Evolutionary conservation across 352 stramenopile species (phyloP), one percentile per base, ranked within the genome.

Genomic region (Pythium aquatile): DNA sequence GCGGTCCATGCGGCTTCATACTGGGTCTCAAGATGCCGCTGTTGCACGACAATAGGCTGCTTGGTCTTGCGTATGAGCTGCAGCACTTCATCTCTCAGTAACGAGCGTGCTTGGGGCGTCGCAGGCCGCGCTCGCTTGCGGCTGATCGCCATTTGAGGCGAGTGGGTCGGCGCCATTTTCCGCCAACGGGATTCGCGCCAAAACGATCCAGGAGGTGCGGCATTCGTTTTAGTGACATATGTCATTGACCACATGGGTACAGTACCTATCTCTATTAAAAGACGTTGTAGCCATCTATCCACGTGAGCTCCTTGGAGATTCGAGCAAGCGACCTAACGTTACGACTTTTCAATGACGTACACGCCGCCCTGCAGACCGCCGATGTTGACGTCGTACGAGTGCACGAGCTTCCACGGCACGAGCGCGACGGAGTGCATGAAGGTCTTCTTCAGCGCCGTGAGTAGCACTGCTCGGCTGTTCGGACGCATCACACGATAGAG

Each of bases 401-500:
- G 55, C 20, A 80, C 62, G 14, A 90, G 58, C 1, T 55, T 65
- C 51, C 87, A 73, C 30, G 62, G 42, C 20, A 82, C 63, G 44
- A 81, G 71, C 40, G 77, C 72, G 17, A 91, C 65, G 7, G 68
- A 78, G 30, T 80, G 72, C 52, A 78, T 72, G 59, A 90, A 88
- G 29, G 89, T 73, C 60, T 93, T 93, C 69, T 91, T 91, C 57
- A 84, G 87, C 61, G 88, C 83, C n/a, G 85, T 73, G 2, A 93
- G 75, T n/a, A 93, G 59, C 9, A 93, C 85, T 74, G 57, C 81
- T 54, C 77, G 78, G 32, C 81, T 77, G 37, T 74, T 70, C 28
- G 73, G 69, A 26, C 80, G 78, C 58, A 93, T 65, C 35, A 93
- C 75, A 8, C 84, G 81, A 16, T 78, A 66, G 5, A 93, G 66